Conservation (phyloP, 306 rosid genomes). For the Cyclanthera cordifolia region DNA sequence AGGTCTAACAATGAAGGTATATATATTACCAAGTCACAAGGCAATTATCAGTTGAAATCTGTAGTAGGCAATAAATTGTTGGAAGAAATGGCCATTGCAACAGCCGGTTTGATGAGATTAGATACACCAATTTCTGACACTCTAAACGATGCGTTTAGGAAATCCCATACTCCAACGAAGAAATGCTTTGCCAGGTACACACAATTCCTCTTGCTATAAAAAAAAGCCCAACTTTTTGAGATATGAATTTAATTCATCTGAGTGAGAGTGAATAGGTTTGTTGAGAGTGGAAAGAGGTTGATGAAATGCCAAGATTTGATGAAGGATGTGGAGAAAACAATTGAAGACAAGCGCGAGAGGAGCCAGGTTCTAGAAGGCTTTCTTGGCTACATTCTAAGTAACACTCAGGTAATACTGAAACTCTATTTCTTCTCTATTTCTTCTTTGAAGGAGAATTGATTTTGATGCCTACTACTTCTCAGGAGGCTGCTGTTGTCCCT, state of each 20-base stretch:
- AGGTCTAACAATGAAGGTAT: not conserved
- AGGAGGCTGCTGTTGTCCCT: conserved; percentile 44
- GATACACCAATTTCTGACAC: conserved; percentile 50
- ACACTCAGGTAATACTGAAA: conserved; percentile 22
- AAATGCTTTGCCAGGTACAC: conserved; percentile 59
- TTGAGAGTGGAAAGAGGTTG: conserved; percentile 26
- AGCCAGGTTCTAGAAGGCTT: conserved; percentile 29
- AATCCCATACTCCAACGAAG: conserved; percentile 62
- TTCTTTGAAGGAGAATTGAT: conserved; percentile 1
- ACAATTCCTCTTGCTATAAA: not conserved
- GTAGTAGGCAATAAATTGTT: no score
- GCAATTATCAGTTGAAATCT: no score
- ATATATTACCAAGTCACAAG: not conserved
- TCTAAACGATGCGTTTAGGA: conserved; percentile 63
- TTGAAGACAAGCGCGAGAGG: conserved; percentile 26
- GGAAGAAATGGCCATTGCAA: conserved; percentile 38
- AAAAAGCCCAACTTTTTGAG: not conserved
- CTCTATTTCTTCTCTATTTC: not conserved
- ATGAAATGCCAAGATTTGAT: conserved; percentile 25
- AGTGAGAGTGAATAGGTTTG: conserved; percentile 24
- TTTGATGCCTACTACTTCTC: conserved; percentile 4
- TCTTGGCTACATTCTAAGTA: conserved; percentile 33
- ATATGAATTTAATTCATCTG: not conserved
- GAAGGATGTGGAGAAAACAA: conserved; percentile 29
- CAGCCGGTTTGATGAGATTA: conserved; percentile 32